Evolutionary conservation across 1,139 yeast genomes (phyloP), one percentile per base, ranked within the genome.

Genomic region (Torulaspora globosa): DNA sequence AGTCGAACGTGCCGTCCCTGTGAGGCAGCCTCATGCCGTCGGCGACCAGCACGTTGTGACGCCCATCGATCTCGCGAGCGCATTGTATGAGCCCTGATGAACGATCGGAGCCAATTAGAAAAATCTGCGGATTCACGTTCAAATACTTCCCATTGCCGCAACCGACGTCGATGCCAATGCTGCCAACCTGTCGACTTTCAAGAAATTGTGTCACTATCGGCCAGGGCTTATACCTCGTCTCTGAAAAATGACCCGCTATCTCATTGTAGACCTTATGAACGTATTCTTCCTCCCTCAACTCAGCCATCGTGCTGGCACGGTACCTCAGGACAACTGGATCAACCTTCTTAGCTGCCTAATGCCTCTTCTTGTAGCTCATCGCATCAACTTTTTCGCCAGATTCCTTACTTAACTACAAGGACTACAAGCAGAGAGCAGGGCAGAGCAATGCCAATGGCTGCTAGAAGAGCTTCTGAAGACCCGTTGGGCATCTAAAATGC

Each of bases 101-200:
- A 47, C 89, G 60, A 42, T 92, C 98, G 5, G 94, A 81, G 1
- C 97, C 97, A 21, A 92, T 65, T 19, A 90, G 74, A 56, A 65
- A 82, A 3, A 92, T 61, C 32, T 82, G 73, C 9, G 76, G 71
- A 64, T 90, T 90, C 9, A 89, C 76, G 2, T 76, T 77, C 46
- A 92, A 67, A 61, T 94, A 92, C 61, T 92, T 92, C 9, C 98
- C 98, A 62, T 94, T 92, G 2, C 98, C 98, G 65, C 97, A 92
- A 0, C 98, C 98, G 14, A 92, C 86, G 63, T 85, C 94, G 52
- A 78, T 67, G 1, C 85, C 85, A 6, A 80, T 53, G 3, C 75
- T 63, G 5, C 82, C 82, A 1, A 59, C 56, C 0, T 53, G 44
- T 51, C 71, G 72, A 1, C 56, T 57, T 16, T 58, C 63, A 40